Evolutionary conservation across 2,329 filamentous ascomycete genomes (phyloP).

Genomic region (Neonectria faginata): DNA sequence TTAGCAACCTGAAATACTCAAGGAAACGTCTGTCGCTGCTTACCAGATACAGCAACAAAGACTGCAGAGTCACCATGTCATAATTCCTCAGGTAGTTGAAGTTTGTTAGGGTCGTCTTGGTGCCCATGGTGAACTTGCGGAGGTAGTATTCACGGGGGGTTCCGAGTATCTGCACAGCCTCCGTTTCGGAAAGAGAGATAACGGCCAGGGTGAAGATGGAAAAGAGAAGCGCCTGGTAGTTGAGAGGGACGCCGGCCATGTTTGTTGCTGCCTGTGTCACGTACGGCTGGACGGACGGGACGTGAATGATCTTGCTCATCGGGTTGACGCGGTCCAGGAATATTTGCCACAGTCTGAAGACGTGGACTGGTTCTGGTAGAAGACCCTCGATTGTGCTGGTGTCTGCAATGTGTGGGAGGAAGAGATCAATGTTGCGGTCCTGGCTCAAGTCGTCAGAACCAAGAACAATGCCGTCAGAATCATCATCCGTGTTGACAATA

Average conservation of each 20-base stretch:
- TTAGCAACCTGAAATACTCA: constrained; percentile 30
- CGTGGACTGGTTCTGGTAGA: constrained; percentile 53
- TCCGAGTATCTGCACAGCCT: constrained; percentile 65
- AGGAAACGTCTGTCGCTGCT: not conserved
- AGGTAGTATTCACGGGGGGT: constrained; percentile 60
- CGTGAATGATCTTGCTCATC: constrained; percentile 76
- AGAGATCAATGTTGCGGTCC: not conserved
- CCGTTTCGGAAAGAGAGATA: constrained; percentile 64
- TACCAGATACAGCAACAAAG: constrained; percentile 68
- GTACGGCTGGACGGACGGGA: constrained; percentile 72
- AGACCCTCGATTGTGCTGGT: not conserved
- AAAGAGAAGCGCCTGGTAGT: constrained; percentile 70
- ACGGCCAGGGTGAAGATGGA: constrained; percentile 72
- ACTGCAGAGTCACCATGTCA: constrained; percentile 67
- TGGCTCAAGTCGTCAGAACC: not conserved
- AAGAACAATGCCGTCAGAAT: no score
- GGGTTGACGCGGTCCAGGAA: constrained; percentile 80
- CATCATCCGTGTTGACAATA: not conserved
- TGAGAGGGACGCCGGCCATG: constrained; percentile 63
- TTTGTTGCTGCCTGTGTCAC: constrained; percentile 70
- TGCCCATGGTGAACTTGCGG: constrained; percentile 61
- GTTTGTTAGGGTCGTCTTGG: constrained; percentile 59
- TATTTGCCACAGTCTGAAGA: constrained; percentile 78
- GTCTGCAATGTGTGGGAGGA: not conserved
- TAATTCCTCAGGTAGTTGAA: constrained; percentile 67